These are phyloP conservation scores for Saturnispora sekii DNA, from an alignment of 805 yeast genomes.

Conservation along the genomic window DNA sequence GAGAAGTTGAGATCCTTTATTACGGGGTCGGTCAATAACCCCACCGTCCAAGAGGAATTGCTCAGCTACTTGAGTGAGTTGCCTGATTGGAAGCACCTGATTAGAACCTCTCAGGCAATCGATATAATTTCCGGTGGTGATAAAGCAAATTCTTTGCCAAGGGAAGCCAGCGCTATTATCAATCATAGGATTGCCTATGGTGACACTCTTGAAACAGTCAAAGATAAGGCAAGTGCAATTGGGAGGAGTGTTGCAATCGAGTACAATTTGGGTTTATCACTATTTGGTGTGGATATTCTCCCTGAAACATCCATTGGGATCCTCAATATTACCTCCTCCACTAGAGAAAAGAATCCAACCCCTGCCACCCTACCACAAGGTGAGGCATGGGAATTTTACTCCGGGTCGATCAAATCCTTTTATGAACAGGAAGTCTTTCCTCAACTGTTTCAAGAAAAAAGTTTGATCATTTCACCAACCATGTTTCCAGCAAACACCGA, in stretches of 20 bases:
- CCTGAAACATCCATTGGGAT: constrained; percentile 18
- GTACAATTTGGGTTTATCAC: constrained; percentile 28
- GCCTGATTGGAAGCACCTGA: constrained; percentile 28
- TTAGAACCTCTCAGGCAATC: constrained; percentile 58
- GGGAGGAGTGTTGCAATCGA: constrained; percentile 26
- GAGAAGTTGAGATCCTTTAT: constrained; percentile 3
- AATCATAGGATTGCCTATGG: constrained; percentile 54
- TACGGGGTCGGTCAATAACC: constrained; percentile 16
- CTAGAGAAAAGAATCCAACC: constrained; percentile 31
- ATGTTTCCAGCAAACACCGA: constrained; percentile 64
- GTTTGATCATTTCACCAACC: constrained; percentile 39
- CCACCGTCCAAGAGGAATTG: constrained; percentile 28
- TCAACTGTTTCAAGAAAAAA: constrained; percentile 12
- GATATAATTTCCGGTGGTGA: constrained; percentile 64
- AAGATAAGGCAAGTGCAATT: constrained; percentile 25
- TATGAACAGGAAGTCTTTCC: constrained; percentile 40
- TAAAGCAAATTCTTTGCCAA: constrained; percentile 72
- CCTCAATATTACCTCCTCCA: constrained; percentile 32
- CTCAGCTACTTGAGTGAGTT: constrained; percentile 19
- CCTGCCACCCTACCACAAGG: constrained; percentile 28
- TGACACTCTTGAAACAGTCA: constrained; percentile 30
- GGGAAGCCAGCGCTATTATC: constrained; percentile 39
- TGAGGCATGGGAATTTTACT: constrained; percentile 42
- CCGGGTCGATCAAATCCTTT: constrained; percentile 54
- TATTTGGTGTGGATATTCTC: constrained; percentile 25